phyloP scores from a whole-genome alignment of 2,329 filamentous ascomycete genomes.

The Chrysoporthe puriensis region DNA sequence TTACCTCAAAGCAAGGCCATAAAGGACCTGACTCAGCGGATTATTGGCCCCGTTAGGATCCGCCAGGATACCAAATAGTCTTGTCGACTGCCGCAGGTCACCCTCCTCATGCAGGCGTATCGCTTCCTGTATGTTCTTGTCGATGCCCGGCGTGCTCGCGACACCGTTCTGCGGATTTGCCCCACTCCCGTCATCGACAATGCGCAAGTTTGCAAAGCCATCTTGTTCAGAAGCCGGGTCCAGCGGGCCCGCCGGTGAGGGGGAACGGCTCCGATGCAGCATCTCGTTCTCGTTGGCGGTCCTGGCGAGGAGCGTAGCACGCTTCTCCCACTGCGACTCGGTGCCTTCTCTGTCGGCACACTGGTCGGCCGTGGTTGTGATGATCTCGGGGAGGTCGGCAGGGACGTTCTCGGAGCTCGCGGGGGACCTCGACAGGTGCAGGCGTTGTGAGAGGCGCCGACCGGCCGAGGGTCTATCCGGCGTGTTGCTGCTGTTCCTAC shows the following conservation, averaged over 20 bases:
- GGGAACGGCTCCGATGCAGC: constrained; percentile 47
- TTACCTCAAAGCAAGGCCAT: constrained; percentile 86
- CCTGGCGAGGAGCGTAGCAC: constrained; percentile 81
- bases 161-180: constrained; percentile 35
- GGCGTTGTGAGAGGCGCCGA: constrained; percentile 67
- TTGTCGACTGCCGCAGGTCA: constrained; percentile 77
- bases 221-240: constrained; percentile 31
- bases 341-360: constrained; percentile 49
- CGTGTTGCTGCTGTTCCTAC: constrained; percentile 37
- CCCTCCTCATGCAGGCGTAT: constrained; percentile 90
- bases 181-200: constrained; percentile 30
- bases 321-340: constrained; percentile 87
- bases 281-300: constrained; percentile 55
- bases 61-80: constrained; percentile 81
- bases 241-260: constrained; percentile 38
- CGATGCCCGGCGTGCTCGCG: constrained; percentile 57
- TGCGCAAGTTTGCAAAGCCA: constrained; percentile 37
- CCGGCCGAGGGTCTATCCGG: constrained; percentile 39
- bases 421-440: constrained; percentile 65
- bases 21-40: constrained; percentile 91
- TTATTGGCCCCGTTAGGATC: constrained; percentile 86
- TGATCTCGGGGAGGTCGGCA: constrained; percentile 76
- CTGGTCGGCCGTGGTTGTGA: constrained; percentile 48
- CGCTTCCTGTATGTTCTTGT: constrained; percentile 87
- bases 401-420: constrained; percentile 76